phyloP scores from a whole-genome alignment of 768 basidiomycete genomes.

The Lenzites betulinus region DNA sequence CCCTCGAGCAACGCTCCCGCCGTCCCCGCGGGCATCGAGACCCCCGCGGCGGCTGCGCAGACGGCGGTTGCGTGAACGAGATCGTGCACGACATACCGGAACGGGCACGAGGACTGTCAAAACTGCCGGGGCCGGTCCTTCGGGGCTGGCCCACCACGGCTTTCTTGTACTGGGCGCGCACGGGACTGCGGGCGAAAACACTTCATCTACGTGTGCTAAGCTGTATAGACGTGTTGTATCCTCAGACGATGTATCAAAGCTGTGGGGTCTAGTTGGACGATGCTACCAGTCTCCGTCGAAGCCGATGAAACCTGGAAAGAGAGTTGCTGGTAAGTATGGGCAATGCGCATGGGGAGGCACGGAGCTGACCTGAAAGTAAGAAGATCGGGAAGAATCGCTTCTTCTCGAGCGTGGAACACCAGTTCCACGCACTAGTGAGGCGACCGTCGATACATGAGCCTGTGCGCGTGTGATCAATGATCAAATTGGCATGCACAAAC shows the following conservation, averaged over 20 bases:
- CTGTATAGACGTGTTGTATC: constrained; percentile 22
- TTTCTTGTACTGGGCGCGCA: neutral
- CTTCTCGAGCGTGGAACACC: constrained; percentile 85
- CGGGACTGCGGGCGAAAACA: neutral
- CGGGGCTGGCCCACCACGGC: neutral
- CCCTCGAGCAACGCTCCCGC: constrained; percentile 9
- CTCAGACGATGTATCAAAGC: constrained; percentile 14
- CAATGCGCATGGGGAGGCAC: neutral
- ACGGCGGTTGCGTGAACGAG: constrained; percentile 13
- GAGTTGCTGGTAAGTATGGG: constrained; percentile 4
- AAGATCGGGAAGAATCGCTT: constrained; percentile 84
- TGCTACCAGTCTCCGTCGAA: constrained; percentile 84
- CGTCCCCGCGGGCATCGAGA: constrained; percentile 8
- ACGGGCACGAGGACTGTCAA: neutral
- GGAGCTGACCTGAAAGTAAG: constrained; percentile 64
- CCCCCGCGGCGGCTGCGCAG: constrained; percentile 13
- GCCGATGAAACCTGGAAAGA: constrained; percentile 66
- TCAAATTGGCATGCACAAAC: too few relatives aligned
- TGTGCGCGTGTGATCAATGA: neutral
- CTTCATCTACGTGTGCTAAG: constrained; percentile 4
- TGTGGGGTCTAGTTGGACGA: neutral
- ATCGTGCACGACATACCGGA: neutral
- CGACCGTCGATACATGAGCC: constrained; percentile 82
- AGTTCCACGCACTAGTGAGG: constrained; percentile 90
- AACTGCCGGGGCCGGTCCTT: neutral